phyloP scores from a whole-genome alignment of 306 rosid genomes.

The Prinsepia uniflora region DNA sequence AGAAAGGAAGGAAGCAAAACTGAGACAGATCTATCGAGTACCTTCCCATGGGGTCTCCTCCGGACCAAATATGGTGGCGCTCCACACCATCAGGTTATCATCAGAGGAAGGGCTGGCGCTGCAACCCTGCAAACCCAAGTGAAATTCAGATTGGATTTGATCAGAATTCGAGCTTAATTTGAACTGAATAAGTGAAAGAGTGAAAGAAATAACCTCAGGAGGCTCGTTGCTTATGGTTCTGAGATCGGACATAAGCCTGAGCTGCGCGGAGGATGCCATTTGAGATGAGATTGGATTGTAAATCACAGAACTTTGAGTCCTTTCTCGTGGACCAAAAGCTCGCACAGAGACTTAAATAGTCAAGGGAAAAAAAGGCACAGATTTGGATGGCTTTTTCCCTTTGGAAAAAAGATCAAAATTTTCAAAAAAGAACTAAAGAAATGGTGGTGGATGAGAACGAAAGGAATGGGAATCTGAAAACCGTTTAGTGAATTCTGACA shows the following conservation, averaged over 20 bases:
- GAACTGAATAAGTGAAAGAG: not conserved
- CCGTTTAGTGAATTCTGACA: conserved; percentile 12
- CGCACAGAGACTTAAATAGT: not conserved
- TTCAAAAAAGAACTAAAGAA: not conserved
- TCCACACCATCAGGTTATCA: conserved; percentile 33
- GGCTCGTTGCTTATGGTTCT: conserved; percentile 25
- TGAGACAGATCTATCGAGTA: conserved; percentile 1
- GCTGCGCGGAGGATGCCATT: conserved; percentile 31
- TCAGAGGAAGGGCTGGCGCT: conserved; percentile 31
- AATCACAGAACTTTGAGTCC: not conserved
- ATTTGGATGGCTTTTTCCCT: not conserved
- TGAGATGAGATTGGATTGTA: not conserved
- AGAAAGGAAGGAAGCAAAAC: not conserved
- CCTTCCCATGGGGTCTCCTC: conserved; percentile 36
- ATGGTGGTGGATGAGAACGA: not conserved
- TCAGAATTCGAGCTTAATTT: not conserved
- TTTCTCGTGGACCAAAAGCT: not conserved
- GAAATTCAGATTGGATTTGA: not conserved
- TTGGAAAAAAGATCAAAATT: not conserved
- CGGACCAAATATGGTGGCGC: conserved; percentile 32
- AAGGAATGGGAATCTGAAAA: conserved; percentile 5
- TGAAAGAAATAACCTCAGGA: conserved; percentile 12
- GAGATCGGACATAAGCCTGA: conserved; percentile 35
- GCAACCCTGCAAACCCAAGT: conserved; percentile 26
- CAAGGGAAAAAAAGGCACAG: not conserved